Conservation (phyloP, 768 basidiomycete genomes). For the Amanita rubescens region DNA sequence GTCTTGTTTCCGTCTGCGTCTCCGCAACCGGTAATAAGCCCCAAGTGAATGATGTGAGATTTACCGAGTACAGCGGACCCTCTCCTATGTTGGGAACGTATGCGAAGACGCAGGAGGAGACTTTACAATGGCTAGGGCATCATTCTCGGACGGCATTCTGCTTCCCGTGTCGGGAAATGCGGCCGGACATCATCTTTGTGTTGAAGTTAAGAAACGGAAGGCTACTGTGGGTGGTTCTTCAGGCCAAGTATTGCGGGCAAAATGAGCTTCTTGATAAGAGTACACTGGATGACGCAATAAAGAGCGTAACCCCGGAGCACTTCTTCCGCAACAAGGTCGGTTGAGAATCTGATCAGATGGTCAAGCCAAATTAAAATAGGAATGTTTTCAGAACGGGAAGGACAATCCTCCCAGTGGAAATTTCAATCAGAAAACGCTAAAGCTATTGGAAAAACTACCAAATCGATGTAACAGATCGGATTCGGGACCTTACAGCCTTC, state of each 20-base stretch:
- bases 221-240: conserved; percentile 35
- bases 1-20: conserved; percentile 28
- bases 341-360: background rate
- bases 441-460: conserved; percentile 24
- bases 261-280: conserved; percentile 21
- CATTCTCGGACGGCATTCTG: conserved; percentile 26
- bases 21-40: conserved; percentile 21
- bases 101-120: conserved; percentile 26
- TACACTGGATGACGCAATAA: conserved; percentile 29
- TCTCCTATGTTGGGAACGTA: conserved; percentile 31
- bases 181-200: conserved; percentile 36
- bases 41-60: conserved; percentile 20
- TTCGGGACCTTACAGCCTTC: conserved; percentile 31
- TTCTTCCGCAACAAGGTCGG: conserved; percentile 35
- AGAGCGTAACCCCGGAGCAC: conserved; percentile 33
- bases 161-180: conserved; percentile 34
- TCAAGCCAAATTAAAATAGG: background rate
- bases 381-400: conserved; percentile 24
- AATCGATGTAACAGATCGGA: conserved; percentile 26
- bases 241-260: conserved; percentile 30
- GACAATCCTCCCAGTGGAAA: conserved; percentile 27
- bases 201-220: conserved; percentile 27
- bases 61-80: conserved; percentile 24
- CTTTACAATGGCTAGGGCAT: conserved; percentile 29
- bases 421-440: conserved; percentile 21